Conservation (phyloP, 352 stramenopile species). For the Detonula confervacea region DNA sequence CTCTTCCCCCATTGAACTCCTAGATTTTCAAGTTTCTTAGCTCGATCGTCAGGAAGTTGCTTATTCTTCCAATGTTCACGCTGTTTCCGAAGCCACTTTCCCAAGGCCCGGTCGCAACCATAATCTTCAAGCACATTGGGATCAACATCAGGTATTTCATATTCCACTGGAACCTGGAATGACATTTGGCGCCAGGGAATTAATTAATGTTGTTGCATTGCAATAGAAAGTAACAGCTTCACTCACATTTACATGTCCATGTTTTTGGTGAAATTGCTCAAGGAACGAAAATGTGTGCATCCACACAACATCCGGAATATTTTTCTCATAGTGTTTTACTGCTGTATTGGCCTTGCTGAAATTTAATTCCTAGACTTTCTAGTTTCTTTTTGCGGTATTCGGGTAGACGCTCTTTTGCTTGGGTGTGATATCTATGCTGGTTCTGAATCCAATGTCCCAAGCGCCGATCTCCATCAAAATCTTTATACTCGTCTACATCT, state of each 20-base stretch:
- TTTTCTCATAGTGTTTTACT: not conserved
- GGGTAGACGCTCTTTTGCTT: no score
- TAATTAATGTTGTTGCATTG: not conserved
- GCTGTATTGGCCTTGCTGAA: no score
- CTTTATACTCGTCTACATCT: no score
- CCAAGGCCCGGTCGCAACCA: not conserved
- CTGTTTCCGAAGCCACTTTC: constrained; percentile 3
- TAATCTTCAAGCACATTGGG: not conserved
- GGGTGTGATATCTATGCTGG: no score
- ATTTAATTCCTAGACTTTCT: no score
- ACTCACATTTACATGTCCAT: not conserved
- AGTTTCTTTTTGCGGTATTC: no score
- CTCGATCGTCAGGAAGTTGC: not conserved
- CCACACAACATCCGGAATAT: not conserved
- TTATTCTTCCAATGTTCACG: not conserved
- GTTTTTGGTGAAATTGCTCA: not conserved
- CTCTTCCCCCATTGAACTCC: no score
- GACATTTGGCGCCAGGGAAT: not conserved
- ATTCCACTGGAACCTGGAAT: not conserved
- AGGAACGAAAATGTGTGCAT: not conserved
- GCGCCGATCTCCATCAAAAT: no score
- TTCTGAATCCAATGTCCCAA: no score
- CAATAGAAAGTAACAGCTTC: no score
- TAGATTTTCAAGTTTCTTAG: constrained; percentile 2
- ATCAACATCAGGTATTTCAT: no score